Base-by-base conservation (phyloP, 75 land plant genomes). In the Selaginella tamariscina region DNA sequence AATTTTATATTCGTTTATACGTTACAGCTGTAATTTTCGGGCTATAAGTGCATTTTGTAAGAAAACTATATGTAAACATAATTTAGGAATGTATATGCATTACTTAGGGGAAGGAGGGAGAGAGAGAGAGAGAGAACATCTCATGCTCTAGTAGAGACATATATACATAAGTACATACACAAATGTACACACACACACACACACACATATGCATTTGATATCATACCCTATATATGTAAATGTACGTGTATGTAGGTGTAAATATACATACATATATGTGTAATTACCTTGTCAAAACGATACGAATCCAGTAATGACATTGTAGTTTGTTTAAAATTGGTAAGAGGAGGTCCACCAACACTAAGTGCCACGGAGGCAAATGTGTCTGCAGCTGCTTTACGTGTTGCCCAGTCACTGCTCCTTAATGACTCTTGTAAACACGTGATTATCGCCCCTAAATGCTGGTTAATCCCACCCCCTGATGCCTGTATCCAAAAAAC, bases 281-380 rank as follows among this genome's bases (percentile, higher is more conserved):
- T 44, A 32, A 29, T 32, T 67, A 95, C 99, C 99, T 90, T 95
- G 70, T 95, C 99, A 80, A 95, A 95, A 1, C 91, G 86, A 59
- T 82, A 84, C 54, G 78, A 69, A 39, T 90, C 99, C 29, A 95
- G 81, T 1, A 72, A 76, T 32, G 80, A 20, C 29, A 83, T 9
- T 5, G 83, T 85, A 29, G 82, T 72, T 70, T 76, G 44, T 30
- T 80, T 81, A n/a, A 65, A 71, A 32, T 79, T 83, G 2, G 64
- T 62, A 44, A 87, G 69, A 66, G 93, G 54, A 57, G 76, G 65
- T 39, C 49, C 49, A 5, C 49, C 49, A 15, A 39, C 49, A 39
- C 49, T 39, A 5, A 39, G 15, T 39, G 49, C 49, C 11, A 39
- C 49, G 49, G 49, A 39, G 49, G 49, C 49, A 15, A 39, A 39